Evolutionary conservation across 139 green algal genomes (phyloP), one percentile per base, ranked within the genome.

Genomic region (Haematococcus sp.): DNA sequence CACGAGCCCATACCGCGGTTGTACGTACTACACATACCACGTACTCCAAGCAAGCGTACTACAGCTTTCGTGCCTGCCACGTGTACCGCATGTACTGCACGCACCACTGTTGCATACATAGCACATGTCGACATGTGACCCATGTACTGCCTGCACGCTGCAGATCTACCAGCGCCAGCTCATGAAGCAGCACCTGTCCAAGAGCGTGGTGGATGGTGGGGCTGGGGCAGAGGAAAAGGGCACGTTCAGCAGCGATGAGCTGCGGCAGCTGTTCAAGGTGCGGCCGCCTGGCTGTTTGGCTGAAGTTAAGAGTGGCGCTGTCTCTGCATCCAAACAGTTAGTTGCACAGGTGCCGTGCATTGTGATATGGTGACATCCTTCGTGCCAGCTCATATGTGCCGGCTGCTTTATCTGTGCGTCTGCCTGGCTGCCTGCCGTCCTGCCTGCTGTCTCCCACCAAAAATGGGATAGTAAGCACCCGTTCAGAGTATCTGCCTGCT

Each of bases 91-190:
- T n/a, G n/a, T n/a, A n/a, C n/a, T n/a, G n/a, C n/a, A n/a, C n/a
- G n/a, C n/a, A n/a, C n/a, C n/a, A n/a, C n/a, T n/a, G n/a, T n/a
- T n/a, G n/a, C n/a, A n/a, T n/a, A n/a, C n/a, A n/a, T n/a, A n/a
- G n/a, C n/a, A n/a, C n/a, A n/a, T n/a, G n/a, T n/a, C n/a, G 7
- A 30, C 27, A 11, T 33, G 16, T 54, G 7, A 16, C 5, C 9
- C 23, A 44, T 7, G 46, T 11, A 44, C 2, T 3, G 44, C 19
- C 31, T 22, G 9, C 34, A 2, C 3, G 64, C 4, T 63, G 20
- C 77, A 83, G 77, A 67, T 99, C 46, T 98, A 91, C 81, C 95
- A 99, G 89, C 85, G 95, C 23, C 95, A 99, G 92, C 85, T 98
- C 19, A 85, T 80, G 43, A 97, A 97, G 76, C 81, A 91, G 76